Conservation (phyloP, 345 rosid species). For the Citrus australasica region DNA sequence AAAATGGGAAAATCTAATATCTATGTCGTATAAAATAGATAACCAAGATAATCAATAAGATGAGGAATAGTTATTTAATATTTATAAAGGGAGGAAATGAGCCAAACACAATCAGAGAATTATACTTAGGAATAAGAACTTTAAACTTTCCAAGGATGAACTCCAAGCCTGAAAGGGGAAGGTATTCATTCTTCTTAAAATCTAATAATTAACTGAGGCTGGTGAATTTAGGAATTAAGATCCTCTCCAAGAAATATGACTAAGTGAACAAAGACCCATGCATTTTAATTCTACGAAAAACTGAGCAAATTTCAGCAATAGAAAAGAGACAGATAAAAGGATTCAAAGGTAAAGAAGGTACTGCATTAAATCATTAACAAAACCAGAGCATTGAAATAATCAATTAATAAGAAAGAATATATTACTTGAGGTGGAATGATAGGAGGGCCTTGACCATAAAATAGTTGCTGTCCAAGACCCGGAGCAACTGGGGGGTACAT, state of each 20-base stretch:
- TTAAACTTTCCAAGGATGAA: not conserved
- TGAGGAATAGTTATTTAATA: not conserved
- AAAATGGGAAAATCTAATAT: not conserved
- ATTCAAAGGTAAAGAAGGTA: not conserved
- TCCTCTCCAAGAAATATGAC: not conserved
- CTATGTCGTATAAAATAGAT: not conserved
- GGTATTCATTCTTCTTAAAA: not conserved
- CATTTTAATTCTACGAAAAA: not conserved
- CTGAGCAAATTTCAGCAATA: not conserved
- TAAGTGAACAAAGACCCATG: not conserved
- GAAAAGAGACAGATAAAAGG: too few relatives aligned
- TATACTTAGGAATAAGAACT: not conserved
- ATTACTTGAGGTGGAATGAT: constrained; percentile 78
- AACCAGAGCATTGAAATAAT: not conserved
- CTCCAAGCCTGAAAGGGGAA: not conserved
- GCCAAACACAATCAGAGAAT: not conserved
- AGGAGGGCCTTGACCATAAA: constrained; percentile 87
- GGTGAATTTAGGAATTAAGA: not conserved
- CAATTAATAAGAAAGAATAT: not conserved
- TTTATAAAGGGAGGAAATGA: not conserved
- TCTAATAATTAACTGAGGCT: not conserved
- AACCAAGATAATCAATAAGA: not conserved
- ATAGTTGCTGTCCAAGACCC: constrained; percentile 73
- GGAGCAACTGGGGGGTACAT: constrained; percentile 78
- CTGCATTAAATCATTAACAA: not conserved